phyloP scores from a whole-genome alignment of 352 stramenopile species.

The Thalassiosira mediterranea region DNA sequence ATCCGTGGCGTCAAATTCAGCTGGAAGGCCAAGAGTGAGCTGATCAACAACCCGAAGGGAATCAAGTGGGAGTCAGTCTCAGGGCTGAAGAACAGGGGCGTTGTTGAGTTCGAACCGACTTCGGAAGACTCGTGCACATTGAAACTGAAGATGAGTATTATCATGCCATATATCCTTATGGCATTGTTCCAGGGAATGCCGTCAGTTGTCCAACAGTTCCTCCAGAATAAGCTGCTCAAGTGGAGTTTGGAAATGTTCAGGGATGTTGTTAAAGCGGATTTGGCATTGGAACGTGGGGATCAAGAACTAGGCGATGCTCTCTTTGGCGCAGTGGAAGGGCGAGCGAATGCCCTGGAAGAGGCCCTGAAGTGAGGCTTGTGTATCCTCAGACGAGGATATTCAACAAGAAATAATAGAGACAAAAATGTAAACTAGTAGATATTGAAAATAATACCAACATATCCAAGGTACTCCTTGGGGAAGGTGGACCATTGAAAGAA shows the following conservation, averaged over 20 bases:
- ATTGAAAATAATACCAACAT: no score
- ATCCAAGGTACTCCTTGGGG: no score
- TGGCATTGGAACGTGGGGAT: constrained; percentile 81
- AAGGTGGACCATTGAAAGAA: no score
- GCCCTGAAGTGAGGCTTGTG: constrained; percentile 60
- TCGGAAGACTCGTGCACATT: constrained; percentile 66
- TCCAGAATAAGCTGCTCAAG: constrained; percentile 82
- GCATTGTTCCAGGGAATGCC: constrained; percentile 71
- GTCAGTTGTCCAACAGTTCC: constrained; percentile 77
- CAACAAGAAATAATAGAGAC: no score
- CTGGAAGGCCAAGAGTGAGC: constrained; percentile 73
- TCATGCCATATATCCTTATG: constrained; percentile 72
- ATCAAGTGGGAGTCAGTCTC: constrained; percentile 80
- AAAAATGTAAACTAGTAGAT: no score
- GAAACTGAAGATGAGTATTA: constrained; percentile 79
- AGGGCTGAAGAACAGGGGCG: constrained; percentile 73
- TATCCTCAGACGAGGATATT: no score
- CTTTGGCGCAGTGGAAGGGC: constrained; percentile 79
- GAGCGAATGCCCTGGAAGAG: constrained; percentile 79
- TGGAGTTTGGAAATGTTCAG: constrained; percentile 85
- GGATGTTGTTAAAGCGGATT: constrained; percentile 81
- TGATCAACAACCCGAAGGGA: constrained; percentile 64
- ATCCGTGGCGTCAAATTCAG: constrained; percentile 74
- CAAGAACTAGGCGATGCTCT: constrained; percentile 81
- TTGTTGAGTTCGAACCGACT: constrained; percentile 74